phyloP scores from a whole-genome alignment of 2,329 filamentous ascomycete genomes.

The Cladosporium sp. region DNA sequence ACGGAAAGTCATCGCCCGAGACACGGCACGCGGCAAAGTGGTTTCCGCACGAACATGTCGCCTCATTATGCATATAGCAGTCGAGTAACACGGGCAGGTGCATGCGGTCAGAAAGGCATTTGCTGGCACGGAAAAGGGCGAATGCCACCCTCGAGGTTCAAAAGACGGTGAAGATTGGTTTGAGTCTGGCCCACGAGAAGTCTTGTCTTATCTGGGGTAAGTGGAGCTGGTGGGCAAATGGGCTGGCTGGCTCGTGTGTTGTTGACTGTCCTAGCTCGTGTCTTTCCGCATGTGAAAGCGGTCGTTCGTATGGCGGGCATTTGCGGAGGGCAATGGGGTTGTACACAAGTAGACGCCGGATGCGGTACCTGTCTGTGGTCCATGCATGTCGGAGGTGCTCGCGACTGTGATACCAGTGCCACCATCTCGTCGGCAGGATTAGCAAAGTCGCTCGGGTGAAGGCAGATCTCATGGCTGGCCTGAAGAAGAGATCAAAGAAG shows the following conservation, averaged over 20 bases:
- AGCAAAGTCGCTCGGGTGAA: too few species aligned
- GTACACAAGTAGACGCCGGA: neutral
- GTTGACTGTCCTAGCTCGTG: neutral
- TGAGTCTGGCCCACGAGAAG: neutral
- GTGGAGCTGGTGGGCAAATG: neutral
- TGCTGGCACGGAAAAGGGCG: neutral
- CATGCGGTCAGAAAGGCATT: constrained; percentile 1
- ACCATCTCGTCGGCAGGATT: neutral
- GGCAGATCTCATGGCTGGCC: neutral
- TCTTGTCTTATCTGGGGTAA: constrained; percentile 2
- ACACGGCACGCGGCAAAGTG: neutral
- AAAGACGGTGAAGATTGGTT: neutral
- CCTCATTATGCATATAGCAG: neutral
- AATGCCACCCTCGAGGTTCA: neutral
- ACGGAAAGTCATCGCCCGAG: neutral
- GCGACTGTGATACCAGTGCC: neutral
- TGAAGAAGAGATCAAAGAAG: neutral
- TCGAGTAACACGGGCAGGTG: neutral
- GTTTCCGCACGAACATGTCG: neutral
- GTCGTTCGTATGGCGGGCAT: neutral
- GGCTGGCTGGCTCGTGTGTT: neutral
- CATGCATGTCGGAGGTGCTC: neutral
- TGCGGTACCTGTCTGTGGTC: neutral
- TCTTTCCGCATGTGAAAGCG: neutral
- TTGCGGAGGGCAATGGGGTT: neutral